Evolutionary conservation across 129 eudicot genomes (phyloP), one percentile per base, ranked within the genome.

Genomic region (Lactuca saligna): DNA sequence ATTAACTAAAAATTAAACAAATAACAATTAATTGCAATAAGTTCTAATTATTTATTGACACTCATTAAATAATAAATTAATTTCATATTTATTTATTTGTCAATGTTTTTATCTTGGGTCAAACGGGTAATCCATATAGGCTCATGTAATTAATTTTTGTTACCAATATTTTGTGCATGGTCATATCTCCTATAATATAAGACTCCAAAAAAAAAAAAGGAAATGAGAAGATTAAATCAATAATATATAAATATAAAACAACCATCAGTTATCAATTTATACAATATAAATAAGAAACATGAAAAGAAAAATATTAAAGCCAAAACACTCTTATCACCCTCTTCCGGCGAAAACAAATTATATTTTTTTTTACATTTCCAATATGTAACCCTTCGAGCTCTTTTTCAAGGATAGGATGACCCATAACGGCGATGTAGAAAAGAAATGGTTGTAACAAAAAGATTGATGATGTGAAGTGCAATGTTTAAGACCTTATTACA

Each of bases 401-500:
- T 4, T 58, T 15, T 58, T 51, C 2, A 25, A 25, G 29, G 29
- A 25, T 25, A 25, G 29, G 29, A 25, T 25, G 29, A 25, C 29
- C 29, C 29, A 25, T 1, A 42, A n/a, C 66, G 31, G n/a, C 3
- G 15, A 63, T 37, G 15, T 34, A 5, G 32, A 68, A 7, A 49
- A 4, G 15, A 68, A 66, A n/a, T 53, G 61, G 60, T 51, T 42
- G 1, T n/a, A 66, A 55, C 5, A 39, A 55, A 64, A 64, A 29
- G 64, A 65, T 65, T 29, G 32, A 51, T 8, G 37, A 64, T 39
- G 6, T 78, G 58, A 60, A 71, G 68, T 71, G 63, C 69, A 35
- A 17, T 10, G 29, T 61, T 16, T 17, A 59, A 38, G 82, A 78
- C 82, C 82, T 78, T 78, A 78, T 78, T 71, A 33, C 55, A 58